Base-by-base conservation (phyloP, 768 basidiomycete genomes). In the Chiua virens region DNA sequence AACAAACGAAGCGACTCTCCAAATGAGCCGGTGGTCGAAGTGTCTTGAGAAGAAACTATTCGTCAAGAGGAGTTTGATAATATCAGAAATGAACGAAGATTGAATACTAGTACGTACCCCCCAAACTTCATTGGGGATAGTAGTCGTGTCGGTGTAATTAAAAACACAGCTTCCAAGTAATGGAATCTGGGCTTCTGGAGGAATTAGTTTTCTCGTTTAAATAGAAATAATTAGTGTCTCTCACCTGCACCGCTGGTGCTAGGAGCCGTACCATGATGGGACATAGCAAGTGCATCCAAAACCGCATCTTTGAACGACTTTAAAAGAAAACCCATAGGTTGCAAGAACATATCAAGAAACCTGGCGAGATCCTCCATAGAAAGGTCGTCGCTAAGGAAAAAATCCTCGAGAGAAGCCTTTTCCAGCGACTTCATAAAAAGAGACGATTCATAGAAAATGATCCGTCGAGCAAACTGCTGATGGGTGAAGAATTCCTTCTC, bases 81-180 rank as follows among this genome's bases (percentile, higher is more conserved):
- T 1, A 23, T 22, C 8, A 18, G 18, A 46, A 45, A 30, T 18
- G 21, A 18, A 8, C 20, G 2, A 22, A 20, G 3, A 8, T 21
- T 8, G 30, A 30, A 30, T n/a, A n/a, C n/a, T n/a, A n/a, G n/a
- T 20, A 61, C 70, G 37, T 40, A 71, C 70, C 55, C 57, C 65
- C 70, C 70, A 71, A 17, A 58, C 64, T 48, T 70, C 63, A 13
- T 71, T 63, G 8, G 68, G 21, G 14, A 67, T 61, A 5, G 49
- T 53, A 8, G 34, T 25, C 8, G 32, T 44, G 22, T 70, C 66
- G 0, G 55, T 39, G 11, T 48, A 47, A 44, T 64, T 68, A n/a
- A 57, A 70, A 13, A 71, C 54, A 67, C 67, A 71, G 9, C 70
- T 11, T n/a, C n/a, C n/a, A n/a, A n/a, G n/a, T n/a, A n/a, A n/a